Percentiles rank a stretch among this genome's conserved stretches.
Conservation (phyloP, 371 early-diverging fungal species). For the Mucor mucedo region DNA sequence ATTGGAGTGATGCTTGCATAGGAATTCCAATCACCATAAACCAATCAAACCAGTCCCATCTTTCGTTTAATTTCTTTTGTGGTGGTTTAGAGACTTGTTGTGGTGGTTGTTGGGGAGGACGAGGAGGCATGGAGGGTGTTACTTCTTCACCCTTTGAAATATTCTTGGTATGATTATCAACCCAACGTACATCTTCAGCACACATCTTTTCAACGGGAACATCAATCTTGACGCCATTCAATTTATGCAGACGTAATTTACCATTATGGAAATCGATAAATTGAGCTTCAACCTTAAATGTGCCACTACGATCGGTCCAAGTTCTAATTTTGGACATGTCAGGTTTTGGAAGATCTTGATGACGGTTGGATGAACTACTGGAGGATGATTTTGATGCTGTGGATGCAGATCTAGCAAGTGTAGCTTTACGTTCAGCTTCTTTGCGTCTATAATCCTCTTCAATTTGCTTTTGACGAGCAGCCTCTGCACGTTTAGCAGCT, state of each 20-base stretch:
- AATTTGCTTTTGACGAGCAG: constrained; percentile 43
- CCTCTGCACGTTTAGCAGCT: constrained; percentile 42
- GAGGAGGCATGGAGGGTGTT: constrained; percentile 50
- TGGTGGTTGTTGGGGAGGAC: constrained; percentile 23
- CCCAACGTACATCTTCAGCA: constrained; percentile 72
- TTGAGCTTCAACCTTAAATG: constrained; percentile 92
- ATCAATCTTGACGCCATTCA: constrained; percentile 92
- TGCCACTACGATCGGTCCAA: constrained; percentile 93
- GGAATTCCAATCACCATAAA: constrained; percentile 79
- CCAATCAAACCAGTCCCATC: constrained; percentile 92
- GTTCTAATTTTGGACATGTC: constrained; percentile 73
- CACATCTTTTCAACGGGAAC: constrained; percentile 91
- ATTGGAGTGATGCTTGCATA: constrained; percentile 72
- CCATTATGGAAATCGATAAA: constrained; percentile 77
- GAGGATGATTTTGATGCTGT: constrained; percentile 4
- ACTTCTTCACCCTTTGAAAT: constrained; percentile 40
- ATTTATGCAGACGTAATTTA: constrained; percentile 89
- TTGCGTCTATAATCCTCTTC: constrained; percentile 41
- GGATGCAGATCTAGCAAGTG: constrained; percentile 30
- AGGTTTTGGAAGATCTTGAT: constrained; percentile 43
- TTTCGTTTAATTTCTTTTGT: constrained; percentile 55
- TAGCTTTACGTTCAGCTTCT: constrained; percentile 33
- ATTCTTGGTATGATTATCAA: constrained; percentile 32
- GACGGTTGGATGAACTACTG: neutral
- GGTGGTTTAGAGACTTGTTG: constrained; percentile 23